Evolutionary conservation across 495 filamentous ascomycete species (phyloP).

Genomic region (Immersiella caudata): DNA sequence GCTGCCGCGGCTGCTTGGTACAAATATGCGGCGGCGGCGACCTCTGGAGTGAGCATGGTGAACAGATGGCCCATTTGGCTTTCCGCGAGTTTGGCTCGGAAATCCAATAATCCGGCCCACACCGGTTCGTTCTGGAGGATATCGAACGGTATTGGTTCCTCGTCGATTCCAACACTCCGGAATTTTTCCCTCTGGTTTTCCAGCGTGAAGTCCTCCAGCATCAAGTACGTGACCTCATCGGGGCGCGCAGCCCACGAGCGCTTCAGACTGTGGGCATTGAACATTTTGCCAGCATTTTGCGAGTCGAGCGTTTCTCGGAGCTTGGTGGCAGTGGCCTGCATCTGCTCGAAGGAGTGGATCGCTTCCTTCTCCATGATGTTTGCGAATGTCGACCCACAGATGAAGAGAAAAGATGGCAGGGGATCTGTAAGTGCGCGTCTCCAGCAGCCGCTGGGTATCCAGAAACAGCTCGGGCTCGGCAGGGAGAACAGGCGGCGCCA

Average conservation of each 20-base stretch:
- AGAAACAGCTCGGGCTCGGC: slow-evolving; percentile 30
- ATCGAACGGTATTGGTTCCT: slow-evolving; percentile 23
- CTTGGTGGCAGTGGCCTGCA: slow-evolving; percentile 23
- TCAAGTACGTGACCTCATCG: slow-evolving; percentile 25
- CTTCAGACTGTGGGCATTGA: not conserved
- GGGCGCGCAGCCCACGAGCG: slow-evolving; percentile 22
- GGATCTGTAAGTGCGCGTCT: slow-evolving; percentile 10
- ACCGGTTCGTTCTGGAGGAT: slow-evolving; percentile 34
- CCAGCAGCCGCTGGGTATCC: slow-evolving; percentile 26
- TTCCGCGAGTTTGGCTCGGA: slow-evolving; percentile 33
- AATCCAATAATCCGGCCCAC: slow-evolving; percentile 31
- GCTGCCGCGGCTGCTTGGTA: slow-evolving; percentile 8
- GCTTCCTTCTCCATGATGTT: slow-evolving; percentile 32
- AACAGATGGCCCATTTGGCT: slow-evolving; percentile 32
- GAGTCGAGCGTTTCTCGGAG: not conserved
- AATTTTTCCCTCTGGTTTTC: slow-evolving; percentile 21
- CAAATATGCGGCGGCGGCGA: slow-evolving; percentile 27
- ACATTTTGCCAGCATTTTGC: not conserved
- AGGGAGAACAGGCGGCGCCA: slow-evolving; percentile 18
- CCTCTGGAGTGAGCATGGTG: slow-evolving; percentile 18
- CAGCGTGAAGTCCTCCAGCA: slow-evolving; percentile 28
- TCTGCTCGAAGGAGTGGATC: slow-evolving; percentile 24
- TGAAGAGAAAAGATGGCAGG: slow-evolving; percentile 32
- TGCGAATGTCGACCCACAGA: slow-evolving; percentile 36
- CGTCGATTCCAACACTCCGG: not conserved